Base-by-base conservation (phyloP, 345 rosid genomes). In the Passiflora organensis region DNA sequence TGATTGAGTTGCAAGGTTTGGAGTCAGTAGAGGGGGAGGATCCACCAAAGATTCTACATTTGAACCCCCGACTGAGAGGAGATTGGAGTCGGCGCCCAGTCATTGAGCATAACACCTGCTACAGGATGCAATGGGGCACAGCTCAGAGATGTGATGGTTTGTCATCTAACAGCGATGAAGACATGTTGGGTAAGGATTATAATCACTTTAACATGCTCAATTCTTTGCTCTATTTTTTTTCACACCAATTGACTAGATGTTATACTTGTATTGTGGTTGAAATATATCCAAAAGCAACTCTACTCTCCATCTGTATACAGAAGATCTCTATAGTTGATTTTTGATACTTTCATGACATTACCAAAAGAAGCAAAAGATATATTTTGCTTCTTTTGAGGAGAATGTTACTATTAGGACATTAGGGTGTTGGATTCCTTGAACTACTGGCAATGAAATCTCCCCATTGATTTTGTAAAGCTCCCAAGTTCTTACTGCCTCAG, bases 51-150 rank as follows among this genome's bases (percentile, higher is more conserved):
- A 89, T 93, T 77, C 72, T 93, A 56, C 99, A 93, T 76, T 65
- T 93, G 65, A 93, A 93, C 70, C 99, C 99, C 62, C 77, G 99
- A 56, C 48, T 93, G 51, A 89, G 66, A 69, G 99, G 99, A 60
- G 99, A 93, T 74, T 93, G 99, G 99, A 93, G 77, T 67, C 81
- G 51, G 20, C 65, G 48, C 25, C 91, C 99, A 0, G 91, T 93
- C 50, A 86, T 93, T 76, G 99, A 93, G 72, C 99, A 93, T 53
- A 93, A 93, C 69, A 89, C 96, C 28, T 93, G 99, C 73, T 89
- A 93, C 67, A 84, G 99, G 78, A 93, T 93, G 99, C 99, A 89
- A 58, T 93, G 99, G 99, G 95, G 99, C 17, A 62, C 78, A 48
- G 87, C 88, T 75, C 99, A 89, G 45, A 89, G 99, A 64, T 93